Conservation (phyloP, 1,139 yeast species). For the Hanseniaspora gamundiae region DNA sequence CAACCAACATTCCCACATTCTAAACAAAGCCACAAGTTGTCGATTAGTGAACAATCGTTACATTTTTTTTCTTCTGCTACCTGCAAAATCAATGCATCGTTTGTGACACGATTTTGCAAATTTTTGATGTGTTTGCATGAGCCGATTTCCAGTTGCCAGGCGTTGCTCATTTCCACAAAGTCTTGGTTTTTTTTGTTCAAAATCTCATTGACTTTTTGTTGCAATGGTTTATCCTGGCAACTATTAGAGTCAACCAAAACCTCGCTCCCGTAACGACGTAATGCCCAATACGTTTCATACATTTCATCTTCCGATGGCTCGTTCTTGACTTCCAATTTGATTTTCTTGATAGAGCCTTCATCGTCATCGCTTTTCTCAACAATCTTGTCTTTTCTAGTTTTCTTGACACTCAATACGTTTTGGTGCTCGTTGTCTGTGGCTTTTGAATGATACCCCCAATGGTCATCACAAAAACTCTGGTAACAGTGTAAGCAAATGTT, state of each 20-base stretch:
- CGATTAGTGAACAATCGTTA: constrained; percentile 51
- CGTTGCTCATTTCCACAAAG: constrained; percentile 59
- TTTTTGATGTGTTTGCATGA: constrained; percentile 67
- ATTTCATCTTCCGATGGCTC: constrained; percentile 60
- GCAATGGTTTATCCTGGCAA: constrained; percentile 10
- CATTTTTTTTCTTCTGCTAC: constrained; percentile 39
- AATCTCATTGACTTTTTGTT: constrained; percentile 34
- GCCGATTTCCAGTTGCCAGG: constrained; percentile 83
- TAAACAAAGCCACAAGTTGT: constrained; percentile 86
- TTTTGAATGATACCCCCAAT: constrained; percentile 15
- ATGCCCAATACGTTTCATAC: constrained; percentile 35
- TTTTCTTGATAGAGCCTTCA: constrained; percentile 38
- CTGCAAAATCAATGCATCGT: constrained; percentile 7
- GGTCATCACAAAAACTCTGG: constrained; percentile 22
- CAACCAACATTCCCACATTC: constrained; percentile 85
- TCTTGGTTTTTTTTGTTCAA: constrained; percentile 54
- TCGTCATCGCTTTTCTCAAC: constrained; percentile 7
- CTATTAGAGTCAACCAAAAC: constrained; percentile 5
- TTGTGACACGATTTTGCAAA: constrained; percentile 30
- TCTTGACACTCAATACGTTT: constrained; percentile 15
- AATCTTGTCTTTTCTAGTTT: constrained; percentile 13
- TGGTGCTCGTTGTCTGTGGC: constrained; percentile 16
- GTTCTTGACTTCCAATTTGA: constrained; percentile 55
- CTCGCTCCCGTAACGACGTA: constrained; percentile 6
- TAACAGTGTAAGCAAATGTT: constrained; percentile 22